A percentile compares a stretch with the other conserved stretches of the same genome.
Conservation (phyloP, 768 basidiomycete genomes). For the Leccinum barrowsii region DNA sequence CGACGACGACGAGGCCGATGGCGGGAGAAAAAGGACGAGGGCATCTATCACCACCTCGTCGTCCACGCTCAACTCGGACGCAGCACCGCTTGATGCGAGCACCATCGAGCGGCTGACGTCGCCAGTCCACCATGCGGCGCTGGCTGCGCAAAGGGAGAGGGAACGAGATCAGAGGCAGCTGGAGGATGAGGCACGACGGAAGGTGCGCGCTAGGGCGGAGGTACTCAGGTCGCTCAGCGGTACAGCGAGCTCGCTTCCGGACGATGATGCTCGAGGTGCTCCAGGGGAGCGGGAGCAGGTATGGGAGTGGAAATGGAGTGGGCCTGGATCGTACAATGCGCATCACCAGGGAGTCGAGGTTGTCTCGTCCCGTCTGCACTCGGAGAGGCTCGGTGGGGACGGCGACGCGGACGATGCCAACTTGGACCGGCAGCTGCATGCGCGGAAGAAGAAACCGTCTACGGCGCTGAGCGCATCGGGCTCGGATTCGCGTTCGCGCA, state of each 20-base stretch:
- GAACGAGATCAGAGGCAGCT: conserved; percentile 21
- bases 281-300: conserved; percentile 41
- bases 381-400: conserved; percentile 2
- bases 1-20: too few species aligned
- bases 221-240: conserved; percentile 33
- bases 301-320: conserved; percentile 15
- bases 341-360: not conserved
- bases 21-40: conserved; percentile 23
- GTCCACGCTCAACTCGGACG: conserved; percentile 65
- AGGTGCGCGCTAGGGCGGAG: conserved; percentile 38
- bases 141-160: conserved; percentile 27
- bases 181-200: conserved; percentile 40
- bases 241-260: not conserved
- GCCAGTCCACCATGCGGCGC: conserved; percentile 31
- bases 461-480: conserved; percentile 35
- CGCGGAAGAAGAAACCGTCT: conserved; percentile 33
- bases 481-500: conserved; percentile 61
- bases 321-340: not conserved
- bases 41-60: conserved; percentile 27
- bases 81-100: conserved; percentile 58
- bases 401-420: conserved; percentile 51
- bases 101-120: conserved; percentile 52
- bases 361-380: conserved; percentile 2
- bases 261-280: too few species aligned
- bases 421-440: conserved; percentile 54